Evolutionary conservation across 768 basidiomycete genomes (phyloP).

Genomic region (Tricholoma matsutake): DNA sequence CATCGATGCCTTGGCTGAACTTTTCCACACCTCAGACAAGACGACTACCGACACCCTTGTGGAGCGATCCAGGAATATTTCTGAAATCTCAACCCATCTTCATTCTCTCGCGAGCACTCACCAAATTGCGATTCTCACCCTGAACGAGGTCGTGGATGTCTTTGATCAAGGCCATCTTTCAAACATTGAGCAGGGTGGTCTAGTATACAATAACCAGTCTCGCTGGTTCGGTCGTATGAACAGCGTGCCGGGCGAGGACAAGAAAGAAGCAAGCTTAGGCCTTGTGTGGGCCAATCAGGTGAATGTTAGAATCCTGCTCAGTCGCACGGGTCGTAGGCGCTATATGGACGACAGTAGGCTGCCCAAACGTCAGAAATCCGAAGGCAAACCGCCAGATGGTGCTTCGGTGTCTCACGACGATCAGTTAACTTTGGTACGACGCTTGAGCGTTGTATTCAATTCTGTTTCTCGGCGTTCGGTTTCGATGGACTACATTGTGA

Average conservation of each 20-base stretch:
- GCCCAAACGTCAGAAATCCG: constrained; percentile 26
- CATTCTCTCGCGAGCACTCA: constrained; percentile 66
- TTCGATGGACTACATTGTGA: constrained; percentile 76
- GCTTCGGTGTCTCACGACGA: constrained; percentile 23
- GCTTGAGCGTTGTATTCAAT: constrained; percentile 77
- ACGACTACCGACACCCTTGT: constrained; percentile 60
- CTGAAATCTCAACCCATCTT: constrained; percentile 62
- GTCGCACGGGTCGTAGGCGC: constrained; percentile 67
- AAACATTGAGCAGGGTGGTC: constrained; percentile 28
- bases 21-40: constrained; percentile 67
- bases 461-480: constrained; percentile 46
- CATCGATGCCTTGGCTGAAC: constrained; percentile 85
- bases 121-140: constrained; percentile 70
- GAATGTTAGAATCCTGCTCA: constrained; percentile 80
- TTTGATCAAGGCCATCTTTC: constrained; percentile 38
- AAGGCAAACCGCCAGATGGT: constrained; percentile 1
- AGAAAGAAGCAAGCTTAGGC: constrained; percentile 82
- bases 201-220: constrained; percentile 70
- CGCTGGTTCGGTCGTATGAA: constrained; percentile 73
- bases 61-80: constrained; percentile 70
- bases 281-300: constrained; percentile 94
- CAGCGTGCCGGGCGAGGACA: constrained; percentile 51
- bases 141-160: constrained; percentile 90
- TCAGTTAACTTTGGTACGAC: constrained; percentile 56
- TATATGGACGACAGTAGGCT: constrained; percentile 37